Evolutionary conservation across 257 asterid species (phyloP), one percentile per base, ranked within the genome.

Genomic region (Fraxinus anomala): DNA sequence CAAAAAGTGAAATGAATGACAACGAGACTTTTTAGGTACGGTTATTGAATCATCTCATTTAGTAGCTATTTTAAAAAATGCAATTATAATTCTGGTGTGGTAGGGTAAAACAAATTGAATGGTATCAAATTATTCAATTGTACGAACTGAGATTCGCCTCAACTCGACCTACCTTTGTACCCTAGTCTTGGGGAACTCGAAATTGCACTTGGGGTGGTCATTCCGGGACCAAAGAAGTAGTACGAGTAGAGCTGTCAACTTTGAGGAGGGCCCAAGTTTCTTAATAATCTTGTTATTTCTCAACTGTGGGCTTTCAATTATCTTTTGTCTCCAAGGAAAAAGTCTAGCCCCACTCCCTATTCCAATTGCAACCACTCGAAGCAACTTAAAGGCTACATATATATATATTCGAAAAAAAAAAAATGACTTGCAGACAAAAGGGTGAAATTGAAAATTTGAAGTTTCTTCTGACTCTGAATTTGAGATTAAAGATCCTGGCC

Each of bases 251-350:
- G 26, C 24, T 73, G 61, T 70, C 42, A 79, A 75, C 80, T 3
- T 40, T 4, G 42, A 0, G 49, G 72, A n/a, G 79, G 84, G 84
- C 34, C 80, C 87, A 71, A 65, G 21, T 37, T 37, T 37, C 42
- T 10, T 31, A 31, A 31, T 37, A 37, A 7, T 7, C 42, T 37
- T 37, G 9, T 33, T 42, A 49, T 67, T 78, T 75, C 66, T 72
- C 28, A 44, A 66, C 66, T 77, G 86, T 82, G 86, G 49, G 80
- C 86, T 36, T 59, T 76, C 84, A 75, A 68, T 79, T 78, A 67
- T 72, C 36, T 59, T 75, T 74, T 80, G 71, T 81, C 79, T 33
- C 33, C 33, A 59, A 69, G 49, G 34, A 67, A 33, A 56, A 68
- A 56, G 31, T 3, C 3, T 36, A 34, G 79, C 19, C 17, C 75